Evolutionary conservation across 2,329 filamentous ascomycete species (phyloP).

Genomic region (Graphiopsis chlorocephala): DNA sequence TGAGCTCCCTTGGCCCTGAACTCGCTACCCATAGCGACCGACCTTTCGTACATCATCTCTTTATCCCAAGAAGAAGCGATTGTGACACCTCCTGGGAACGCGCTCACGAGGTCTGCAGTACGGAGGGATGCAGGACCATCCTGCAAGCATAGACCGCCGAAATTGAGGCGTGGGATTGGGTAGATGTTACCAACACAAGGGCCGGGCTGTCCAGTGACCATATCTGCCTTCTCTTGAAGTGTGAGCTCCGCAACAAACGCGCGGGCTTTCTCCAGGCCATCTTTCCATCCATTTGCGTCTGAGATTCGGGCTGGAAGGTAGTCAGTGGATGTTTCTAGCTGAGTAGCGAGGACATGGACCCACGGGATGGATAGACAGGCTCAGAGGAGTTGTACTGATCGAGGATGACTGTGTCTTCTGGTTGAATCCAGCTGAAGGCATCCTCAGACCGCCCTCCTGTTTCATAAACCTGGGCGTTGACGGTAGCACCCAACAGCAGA

Average conservation of each 20-base stretch:
- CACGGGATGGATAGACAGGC: conserved; percentile 2
- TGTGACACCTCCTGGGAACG: conserved; percentile 80
- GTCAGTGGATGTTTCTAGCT: not conserved
- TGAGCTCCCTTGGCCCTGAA: conserved; percentile 46
- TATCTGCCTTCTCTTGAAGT: conserved; percentile 34
- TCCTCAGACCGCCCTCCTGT: not conserved
- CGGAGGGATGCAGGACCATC: conserved; percentile 60
- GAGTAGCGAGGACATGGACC: not conserved
- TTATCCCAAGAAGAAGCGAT: conserved; percentile 84
- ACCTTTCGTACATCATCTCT: conserved; percentile 51
- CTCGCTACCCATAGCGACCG: conserved; percentile 32
- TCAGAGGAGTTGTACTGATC: conserved; percentile 6
- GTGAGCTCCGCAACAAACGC: conserved; percentile 34
- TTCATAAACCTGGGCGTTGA: not conserved
- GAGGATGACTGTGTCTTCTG: not conserved
- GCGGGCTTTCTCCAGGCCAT: conserved; percentile 31
- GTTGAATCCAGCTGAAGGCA: conserved; percentile 2
- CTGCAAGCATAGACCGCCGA: conserved; percentile 65
- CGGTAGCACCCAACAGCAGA: not conserved
- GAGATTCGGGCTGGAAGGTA: conserved; percentile 9
- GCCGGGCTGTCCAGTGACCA: conserved; percentile 25
- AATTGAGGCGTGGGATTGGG: conserved; percentile 30
- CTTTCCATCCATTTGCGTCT: conserved; percentile 24
- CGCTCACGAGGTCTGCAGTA: conserved; percentile 43
- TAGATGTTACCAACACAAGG: conserved; percentile 65